Evolutionary conservation across 768 basidiomycete species (phyloP), one percentile per base, ranked within the genome.

Genomic region (Suillus lakei): DNA sequence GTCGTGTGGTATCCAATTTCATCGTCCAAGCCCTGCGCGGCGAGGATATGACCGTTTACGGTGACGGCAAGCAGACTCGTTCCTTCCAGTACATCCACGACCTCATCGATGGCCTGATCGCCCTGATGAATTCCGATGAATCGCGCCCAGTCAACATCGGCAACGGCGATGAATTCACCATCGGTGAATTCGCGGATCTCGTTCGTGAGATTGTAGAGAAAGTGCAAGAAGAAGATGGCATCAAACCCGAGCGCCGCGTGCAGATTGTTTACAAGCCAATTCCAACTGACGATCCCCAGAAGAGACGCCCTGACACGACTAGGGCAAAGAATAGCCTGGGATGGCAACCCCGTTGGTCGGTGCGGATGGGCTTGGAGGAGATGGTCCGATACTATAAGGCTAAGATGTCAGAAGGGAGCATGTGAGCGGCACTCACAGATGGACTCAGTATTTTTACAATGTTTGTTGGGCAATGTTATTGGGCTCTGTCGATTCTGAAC

Each of bases 21-120:
- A 97, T 98, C 76, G 93, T 99, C 60, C 96, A 98, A 72, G 98
- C 98, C 18, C 88, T 99, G 62, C 92, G 91, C 72, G 96, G 95
- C 59, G 91, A 99, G 79, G 93, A 98, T 79, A 91, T 99, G 86
- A 98, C 96, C 55, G 95, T 98, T 53, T 97, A 96, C 75, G 95
- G 96, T 60, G 95, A 98, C 74, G 95, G 95, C 69, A 88, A 80
- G 51, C 95, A 97, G 82, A 96, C 95, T 26, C 92, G 95, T 66
- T 97, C 96, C 15, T 96, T 97, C 88, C 96, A 97, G 81, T 99
- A 97, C 80, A 90, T 99, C 66, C 98, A 99, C 82, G 98, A 99
- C 78, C 88, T 99, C 68, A 84, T 97, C 74, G 96, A 98, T 74
- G 98, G 97, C 50, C 81, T 96, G 63, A 96, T 96, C 75, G 87